Conservation (phyloP, 768 basidiomycete species). For the Artomyces pyxidatus region DNA sequence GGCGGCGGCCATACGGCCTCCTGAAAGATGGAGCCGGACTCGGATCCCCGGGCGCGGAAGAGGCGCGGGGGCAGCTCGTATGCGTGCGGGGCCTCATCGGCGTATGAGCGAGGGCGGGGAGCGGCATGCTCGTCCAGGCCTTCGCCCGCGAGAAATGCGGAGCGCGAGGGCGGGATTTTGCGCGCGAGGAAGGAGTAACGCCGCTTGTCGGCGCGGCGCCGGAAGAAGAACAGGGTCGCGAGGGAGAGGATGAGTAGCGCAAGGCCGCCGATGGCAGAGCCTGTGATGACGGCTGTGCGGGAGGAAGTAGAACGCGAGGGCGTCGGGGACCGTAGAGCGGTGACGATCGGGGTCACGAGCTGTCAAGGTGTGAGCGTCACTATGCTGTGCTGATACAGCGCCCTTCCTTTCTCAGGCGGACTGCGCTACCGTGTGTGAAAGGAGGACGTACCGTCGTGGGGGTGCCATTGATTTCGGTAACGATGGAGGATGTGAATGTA, state of each 20-base stretch:
- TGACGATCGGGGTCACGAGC: constrained; percentile 13
- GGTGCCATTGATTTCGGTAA: constrained; percentile 6
- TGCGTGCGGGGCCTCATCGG: background rate
- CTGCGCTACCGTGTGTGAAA: too few relatives aligned
- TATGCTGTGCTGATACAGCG: background rate
- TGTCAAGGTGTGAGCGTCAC: too few relatives aligned
- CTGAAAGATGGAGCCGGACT: constrained; percentile 14
- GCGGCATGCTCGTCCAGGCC: constrained; percentile 8
- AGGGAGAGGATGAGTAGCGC: constrained; percentile 6
- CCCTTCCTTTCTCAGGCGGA: too few relatives aligned
- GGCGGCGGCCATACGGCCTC: constrained; percentile 16
- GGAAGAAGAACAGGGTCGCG: constrained; percentile 3
- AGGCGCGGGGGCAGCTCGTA: constrained; percentile 6
- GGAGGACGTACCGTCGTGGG: constrained; percentile 13
- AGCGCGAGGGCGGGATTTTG: constrained; percentile 6
- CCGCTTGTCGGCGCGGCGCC: constrained; percentile 1
- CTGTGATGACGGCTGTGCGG: constrained; percentile 6
- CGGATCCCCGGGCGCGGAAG: constrained; percentile 9
- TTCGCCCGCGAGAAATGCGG: constrained; percentile 9
- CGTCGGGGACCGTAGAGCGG: background rate
- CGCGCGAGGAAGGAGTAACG: constrained; percentile 10
- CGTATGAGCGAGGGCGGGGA: background rate
- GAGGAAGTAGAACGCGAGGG: background rate
- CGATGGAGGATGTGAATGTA: constrained; percentile 8
- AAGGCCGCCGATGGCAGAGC: constrained; percentile 7